These are phyloP conservation scores for Mucor sp. DNA, from an alignment of 371 early-diverging fungal genomes.

Conservation along the genomic window DNA sequence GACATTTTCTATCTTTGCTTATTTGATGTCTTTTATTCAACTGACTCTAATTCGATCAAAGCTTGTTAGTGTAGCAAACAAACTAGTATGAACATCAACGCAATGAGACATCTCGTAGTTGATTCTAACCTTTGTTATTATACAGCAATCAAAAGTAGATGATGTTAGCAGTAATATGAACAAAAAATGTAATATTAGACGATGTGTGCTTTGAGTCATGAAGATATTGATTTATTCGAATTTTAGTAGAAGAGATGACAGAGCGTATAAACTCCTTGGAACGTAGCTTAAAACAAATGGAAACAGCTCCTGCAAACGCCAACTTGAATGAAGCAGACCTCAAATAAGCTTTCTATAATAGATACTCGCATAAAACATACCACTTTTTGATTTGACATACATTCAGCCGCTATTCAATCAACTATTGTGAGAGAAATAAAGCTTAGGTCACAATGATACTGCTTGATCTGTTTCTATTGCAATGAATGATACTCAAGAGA, in stretches of 20 bases:
- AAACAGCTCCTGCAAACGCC: background rate
- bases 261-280: constrained; percentile 20
- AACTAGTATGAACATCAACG: constrained; percentile 8
- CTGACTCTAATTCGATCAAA: background rate
- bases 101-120: background rate
- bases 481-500: no score
- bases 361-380: no score
- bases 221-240: background rate
- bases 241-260: constrained; percentile 22
- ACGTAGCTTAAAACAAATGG: constrained; percentile 18
- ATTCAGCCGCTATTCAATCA: no score
- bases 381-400: no score
- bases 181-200: constrained; percentile 17
- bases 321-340: background rate
- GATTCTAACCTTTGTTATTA: background rate
- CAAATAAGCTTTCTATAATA: background rate
- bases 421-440: no score
- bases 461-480: no score
- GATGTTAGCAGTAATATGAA: constrained; percentile 10
- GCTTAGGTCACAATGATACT: no score
- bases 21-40: background rate
- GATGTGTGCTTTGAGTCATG: background rate
- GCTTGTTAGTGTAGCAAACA: constrained; percentile 20
- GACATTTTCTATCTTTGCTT: background rate
- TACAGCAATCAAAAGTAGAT: constrained; percentile 20